phyloP scores from a whole-genome alignment of 129 eudicot genomes.

The Apium graveolens region DNA sequence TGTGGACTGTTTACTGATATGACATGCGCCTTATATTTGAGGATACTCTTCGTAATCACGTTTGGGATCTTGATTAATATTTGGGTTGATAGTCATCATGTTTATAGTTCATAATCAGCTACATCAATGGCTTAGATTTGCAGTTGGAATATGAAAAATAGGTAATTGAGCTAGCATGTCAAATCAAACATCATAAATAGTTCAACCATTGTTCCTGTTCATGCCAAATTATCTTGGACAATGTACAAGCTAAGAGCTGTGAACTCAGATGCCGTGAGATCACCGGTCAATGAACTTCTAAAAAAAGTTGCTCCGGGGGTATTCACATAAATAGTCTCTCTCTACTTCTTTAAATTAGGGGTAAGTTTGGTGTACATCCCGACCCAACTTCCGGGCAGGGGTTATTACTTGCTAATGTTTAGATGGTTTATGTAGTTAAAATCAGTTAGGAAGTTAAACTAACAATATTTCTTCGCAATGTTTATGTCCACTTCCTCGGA shows the following conservation, averaged over 20 bases:
- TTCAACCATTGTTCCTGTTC: not conserved
- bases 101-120: not conserved
- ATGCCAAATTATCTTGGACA: not conserved
- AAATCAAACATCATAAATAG: not conserved
- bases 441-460: not conserved
- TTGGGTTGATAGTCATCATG: not conserved
- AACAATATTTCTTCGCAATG: not conserved
- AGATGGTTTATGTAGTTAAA: not conserved
- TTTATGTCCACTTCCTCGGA: not conserved
- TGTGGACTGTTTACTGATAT: not conserved
- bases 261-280: not conserved
- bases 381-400: not conserved
- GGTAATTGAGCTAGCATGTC: not conserved
- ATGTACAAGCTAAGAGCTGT: not conserved
- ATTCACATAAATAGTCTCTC: not conserved
- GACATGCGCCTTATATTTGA: not conserved
- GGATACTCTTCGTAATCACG: not conserved
- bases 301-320: not conserved
- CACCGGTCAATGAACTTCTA: not conserved
- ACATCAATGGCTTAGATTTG: not conserved
- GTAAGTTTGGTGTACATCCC: not conserved
- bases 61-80: not conserved
- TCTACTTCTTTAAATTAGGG: not conserved
- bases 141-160: not conserved
- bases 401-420: not conserved